Evolutionary conservation across 2,329 filamentous ascomycete species (phyloP).

Genomic region (Pseudogymnoascus destructans): DNA sequence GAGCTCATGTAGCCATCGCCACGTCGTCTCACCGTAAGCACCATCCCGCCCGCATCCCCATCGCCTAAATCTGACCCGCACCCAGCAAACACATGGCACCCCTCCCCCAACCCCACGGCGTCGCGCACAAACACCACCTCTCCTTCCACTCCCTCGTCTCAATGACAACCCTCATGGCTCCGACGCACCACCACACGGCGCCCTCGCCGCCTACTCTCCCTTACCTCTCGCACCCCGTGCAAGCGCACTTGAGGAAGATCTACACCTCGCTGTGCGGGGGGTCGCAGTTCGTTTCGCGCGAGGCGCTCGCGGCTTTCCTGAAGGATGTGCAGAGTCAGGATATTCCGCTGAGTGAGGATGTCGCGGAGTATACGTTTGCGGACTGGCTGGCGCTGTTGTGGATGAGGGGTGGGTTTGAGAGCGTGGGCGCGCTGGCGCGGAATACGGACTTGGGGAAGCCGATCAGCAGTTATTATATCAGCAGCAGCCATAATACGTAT

Average conservation of each 20-base stretch:
- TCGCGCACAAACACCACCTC: slow-evolving; percentile 4
- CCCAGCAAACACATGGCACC: background rate
- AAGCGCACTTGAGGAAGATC: slow-evolving; percentile 34
- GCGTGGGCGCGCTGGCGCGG: slow-evolving; percentile 14
- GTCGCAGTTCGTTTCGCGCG: slow-evolving; percentile 26
- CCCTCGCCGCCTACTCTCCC: slow-evolving; percentile 21
- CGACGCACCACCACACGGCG: slow-evolving; percentile 13
- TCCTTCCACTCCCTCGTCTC: slow-evolving; percentile 9
- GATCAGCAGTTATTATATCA: slow-evolving; percentile 71
- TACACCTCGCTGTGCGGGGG: slow-evolving; percentile 33
- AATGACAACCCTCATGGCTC: slow-evolving; percentile 10
- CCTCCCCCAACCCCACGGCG: background rate
- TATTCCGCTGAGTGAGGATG: slow-evolving; percentile 16
- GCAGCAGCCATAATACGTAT: slow-evolving; percentile 91
- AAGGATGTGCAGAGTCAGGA: slow-evolving; percentile 31
- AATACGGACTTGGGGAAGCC: slow-evolving; percentile 24
- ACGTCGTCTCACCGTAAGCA: background rate
- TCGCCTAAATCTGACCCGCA: background rate
- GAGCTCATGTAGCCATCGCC: background rate
- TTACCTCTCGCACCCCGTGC: slow-evolving; percentile 36
- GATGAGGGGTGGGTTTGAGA: slow-evolving; percentile 22
- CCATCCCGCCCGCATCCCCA: background rate
- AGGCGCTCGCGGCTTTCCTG: slow-evolving; percentile 38
- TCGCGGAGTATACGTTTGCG: slow-evolving; percentile 24
- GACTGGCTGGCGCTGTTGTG: slow-evolving; percentile 24